phyloP scores from a whole-genome alignment of 2,329 filamentous ascomycete species.

The Calonectria hongkongensis region DNA sequence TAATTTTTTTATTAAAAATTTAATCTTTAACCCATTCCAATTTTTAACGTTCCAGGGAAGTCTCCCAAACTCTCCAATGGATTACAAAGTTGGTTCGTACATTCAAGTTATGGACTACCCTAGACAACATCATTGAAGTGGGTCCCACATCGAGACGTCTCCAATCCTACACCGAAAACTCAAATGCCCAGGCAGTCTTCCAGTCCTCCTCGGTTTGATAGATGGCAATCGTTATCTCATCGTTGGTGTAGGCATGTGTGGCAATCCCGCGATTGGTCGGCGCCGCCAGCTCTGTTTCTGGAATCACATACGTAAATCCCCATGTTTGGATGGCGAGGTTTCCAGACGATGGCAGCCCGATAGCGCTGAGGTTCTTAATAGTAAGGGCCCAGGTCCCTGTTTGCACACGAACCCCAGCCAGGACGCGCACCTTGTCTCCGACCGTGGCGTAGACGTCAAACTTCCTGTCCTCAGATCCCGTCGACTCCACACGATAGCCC shows the following conservation, averaged over 20 bases:
- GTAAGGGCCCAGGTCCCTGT: conserved; percentile 22
- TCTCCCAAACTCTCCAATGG: no score
- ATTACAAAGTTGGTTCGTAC: no score
- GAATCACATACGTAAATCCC: conserved; percentile 19
- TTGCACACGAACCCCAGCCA: conserved; percentile 13
- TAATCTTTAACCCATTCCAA: no score
- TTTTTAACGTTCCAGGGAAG: no score
- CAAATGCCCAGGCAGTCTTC: conserved; percentile 17
- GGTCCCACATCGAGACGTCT: no score
- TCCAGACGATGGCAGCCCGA: conserved; percentile 10
- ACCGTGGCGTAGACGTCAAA: conserved; percentile 16
- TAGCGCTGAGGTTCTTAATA: conserved; percentile 13
- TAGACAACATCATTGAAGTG: no score
- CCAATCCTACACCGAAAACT: not conserved
- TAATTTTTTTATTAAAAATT: no score
- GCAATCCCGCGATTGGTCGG: not conserved
- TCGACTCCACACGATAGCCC: not conserved
- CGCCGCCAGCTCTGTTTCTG: conserved; percentile 14
- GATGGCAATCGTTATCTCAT: conserved; percentile 4
- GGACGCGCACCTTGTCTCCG: conserved; percentile 9
- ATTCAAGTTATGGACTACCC: no score
- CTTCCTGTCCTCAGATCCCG: conserved; percentile 6
- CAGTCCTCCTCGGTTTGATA: conserved; percentile 21
- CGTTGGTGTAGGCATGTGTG: conserved; percentile 6
- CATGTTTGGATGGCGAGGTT: conserved; percentile 11